These are phyloP conservation scores for Paramecium sonneborni DNA, from an alignment of 73 alveolate species.

Conservation along the genomic window DNA sequence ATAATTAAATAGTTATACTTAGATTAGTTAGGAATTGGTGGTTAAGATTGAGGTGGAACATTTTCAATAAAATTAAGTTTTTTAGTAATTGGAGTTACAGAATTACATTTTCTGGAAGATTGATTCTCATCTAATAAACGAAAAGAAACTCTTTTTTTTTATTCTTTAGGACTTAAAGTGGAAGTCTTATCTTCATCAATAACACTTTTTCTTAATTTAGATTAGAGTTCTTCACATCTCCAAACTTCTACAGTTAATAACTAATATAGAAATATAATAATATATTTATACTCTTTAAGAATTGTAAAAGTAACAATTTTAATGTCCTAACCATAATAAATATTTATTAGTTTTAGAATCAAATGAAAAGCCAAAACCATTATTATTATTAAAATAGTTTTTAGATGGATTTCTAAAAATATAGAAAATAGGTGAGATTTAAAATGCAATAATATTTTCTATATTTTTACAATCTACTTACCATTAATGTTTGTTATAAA, in stretches of 20 bases:
- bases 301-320: neutral
- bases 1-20: neutral
- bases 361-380: conserved; percentile 27
- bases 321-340: neutral
- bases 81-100: neutral
- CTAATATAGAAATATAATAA: neutral
- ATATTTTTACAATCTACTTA: neutral
- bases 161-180: conserved; percentile 10
- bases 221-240: conserved; percentile 1
- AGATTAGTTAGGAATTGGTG: neutral
- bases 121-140: neutral
- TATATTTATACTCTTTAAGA: neutral
- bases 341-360: conserved; percentile 18
- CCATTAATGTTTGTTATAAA: conserved; percentile 23
- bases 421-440: neutral
- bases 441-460: neutral
- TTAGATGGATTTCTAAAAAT: neutral
- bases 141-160: conserved; percentile 38
- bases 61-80: neutral
- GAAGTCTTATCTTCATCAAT: neutral
- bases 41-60: neutral
- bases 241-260: neutral
- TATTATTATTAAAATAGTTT: neutral
- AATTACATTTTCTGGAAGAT: neutral
- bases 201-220: conserved; percentile 26